Evolutionary conservation across 2,329 filamentous ascomycete species (phyloP), one percentile per base, ranked within the genome.

Genomic region (Lasiodiplodia gonubiensis): DNA sequence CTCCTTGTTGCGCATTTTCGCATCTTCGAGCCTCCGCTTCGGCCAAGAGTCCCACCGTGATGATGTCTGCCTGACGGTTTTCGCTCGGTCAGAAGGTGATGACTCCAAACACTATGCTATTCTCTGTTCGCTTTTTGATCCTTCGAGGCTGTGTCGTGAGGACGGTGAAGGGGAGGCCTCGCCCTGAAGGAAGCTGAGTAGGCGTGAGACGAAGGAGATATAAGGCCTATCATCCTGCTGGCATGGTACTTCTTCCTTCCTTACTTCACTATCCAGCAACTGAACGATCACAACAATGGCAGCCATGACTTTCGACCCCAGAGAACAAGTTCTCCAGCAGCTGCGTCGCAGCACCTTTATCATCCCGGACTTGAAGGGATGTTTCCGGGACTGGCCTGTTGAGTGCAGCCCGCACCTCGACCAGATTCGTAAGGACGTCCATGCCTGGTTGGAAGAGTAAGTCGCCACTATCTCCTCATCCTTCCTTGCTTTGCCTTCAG

Each of bases 371-470:
- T 14, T 63, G 30, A 63, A n/a, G 1, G n/a, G 11, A 25, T 63
- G 59, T 46, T 63, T 63, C 59, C 10, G 59, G 27, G 59, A 63
- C 59, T 63, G 59, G 59, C 59, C 59, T 4, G 27, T 27, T 12
- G 27, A 37, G 27, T 63, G 59, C 46, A 63, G 42, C 21, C 59
- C 59, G n/a, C 21, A 63, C 21, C 25, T 63, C 30, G 59, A 63
- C 11, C 59, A 63, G 59, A 63, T 63, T 27, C 59, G 59, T 11
- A 63, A 63, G n/a, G 59, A 63, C 16, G 59, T 63, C 42, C 46
- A 63, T 6, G 46, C 18, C 7, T 63, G 59, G 59, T n/a, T 63
- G 30, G 59, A 63, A 37, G 59, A 63, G 59, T 63, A 63, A 63
- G 59, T 25, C 10, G 11, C 21, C 11, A 25, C 14, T 25, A 14